Evolutionary conservation across 2,329 filamentous ascomycete genomes (phyloP), one percentile per base, ranked within the genome.

Genomic region (Hyphodiscus sp.): DNA sequence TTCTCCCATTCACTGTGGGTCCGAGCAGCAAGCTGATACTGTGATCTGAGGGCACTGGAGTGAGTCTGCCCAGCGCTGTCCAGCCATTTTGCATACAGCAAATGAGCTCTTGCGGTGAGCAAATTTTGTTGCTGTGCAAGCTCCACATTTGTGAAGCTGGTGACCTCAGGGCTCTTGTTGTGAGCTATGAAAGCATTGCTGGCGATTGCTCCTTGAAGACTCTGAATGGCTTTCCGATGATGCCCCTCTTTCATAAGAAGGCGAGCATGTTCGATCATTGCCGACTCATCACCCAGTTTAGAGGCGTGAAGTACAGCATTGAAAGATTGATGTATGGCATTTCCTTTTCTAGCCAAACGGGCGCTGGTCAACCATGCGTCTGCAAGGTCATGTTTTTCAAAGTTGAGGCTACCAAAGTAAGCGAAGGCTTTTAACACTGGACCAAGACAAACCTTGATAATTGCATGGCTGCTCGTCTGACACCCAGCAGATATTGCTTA

Each of bases 51-150:
- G 3, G 88, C 83, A 45, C 83, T 80, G 3, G 89, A 88, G 64
- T 95, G 88, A 1, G 91, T 96, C 69, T 97, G 92, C 5, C 94
- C 94, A n/a, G 92, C 89, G 52, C 81, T 85, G 66, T 97, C 95
- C 26, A 96, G 84, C 95, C 95, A 99, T 68, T 96, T 97, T 13
- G 94, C 94, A 23, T 96, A 81, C 38, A 97, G 77, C 9, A 99
- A 77, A 66, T 95, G 85, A 20, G 94, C 91, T 68, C 90, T 79
- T 7, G 85, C 86, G n/a, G 81, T 82, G 45, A 90, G 71, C 41
- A 86, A 71, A 55, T 76, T 81, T 60, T 82, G 78, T 46, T 82
- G 77, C 20, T 66, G 58, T 26, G 58, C 47, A 30, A 56, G 49
- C 15, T 64, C 59, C 13, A 49, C 45, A 20, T 46, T 41, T 41